Evolutionary conservation across 495 filamentous ascomycete genomes (phyloP).

Genomic region (Neurospora cerealis): DNA sequence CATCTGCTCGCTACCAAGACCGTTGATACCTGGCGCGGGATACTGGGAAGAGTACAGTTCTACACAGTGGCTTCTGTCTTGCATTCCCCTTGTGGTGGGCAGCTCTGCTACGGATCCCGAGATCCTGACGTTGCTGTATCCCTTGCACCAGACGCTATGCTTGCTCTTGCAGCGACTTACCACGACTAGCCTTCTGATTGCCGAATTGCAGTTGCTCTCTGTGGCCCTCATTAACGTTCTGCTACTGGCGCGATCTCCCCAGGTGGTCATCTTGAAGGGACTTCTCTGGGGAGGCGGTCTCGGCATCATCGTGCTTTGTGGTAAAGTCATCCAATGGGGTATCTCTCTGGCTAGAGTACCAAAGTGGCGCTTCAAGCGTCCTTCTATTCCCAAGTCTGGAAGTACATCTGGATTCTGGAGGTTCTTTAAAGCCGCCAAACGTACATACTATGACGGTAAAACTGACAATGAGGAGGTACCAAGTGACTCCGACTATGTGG

Average conservation of each 20-base stretch:
- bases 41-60: slow-evolving; percentile 46
- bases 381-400: slow-evolving; percentile 13
- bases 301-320: slow-evolving; percentile 60
- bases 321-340: slow-evolving; percentile 72
- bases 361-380: slow-evolving; percentile 73
- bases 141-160: slow-evolving; percentile 77
- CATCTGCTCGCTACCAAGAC: slow-evolving; percentile 64
- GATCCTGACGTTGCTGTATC: slow-evolving; percentile 60
- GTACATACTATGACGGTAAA: neutral
- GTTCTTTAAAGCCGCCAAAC: neutral
- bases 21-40: slow-evolving; percentile 54
- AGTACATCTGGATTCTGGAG: neutral
- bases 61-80: slow-evolving; percentile 64
- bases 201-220: slow-evolving; percentile 82
- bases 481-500: neutral
- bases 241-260: slow-evolving; percentile 68
- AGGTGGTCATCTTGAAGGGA: slow-evolving; percentile 70
- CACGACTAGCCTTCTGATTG: slow-evolving; percentile 72
- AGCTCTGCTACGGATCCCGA: slow-evolving; percentile 33
- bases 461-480: neutral
- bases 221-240: slow-evolving; percentile 73
- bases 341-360: slow-evolving; percentile 80
- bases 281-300: slow-evolving; percentile 85
- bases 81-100: slow-evolving; percentile 40
- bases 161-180: slow-evolving; percentile 66